Percentiles rank a stretch among this genome's conserved stretches.
phyloP scores from a whole-genome alignment of 345 rosid genomes.

The Euphorbia peplus region DNA sequence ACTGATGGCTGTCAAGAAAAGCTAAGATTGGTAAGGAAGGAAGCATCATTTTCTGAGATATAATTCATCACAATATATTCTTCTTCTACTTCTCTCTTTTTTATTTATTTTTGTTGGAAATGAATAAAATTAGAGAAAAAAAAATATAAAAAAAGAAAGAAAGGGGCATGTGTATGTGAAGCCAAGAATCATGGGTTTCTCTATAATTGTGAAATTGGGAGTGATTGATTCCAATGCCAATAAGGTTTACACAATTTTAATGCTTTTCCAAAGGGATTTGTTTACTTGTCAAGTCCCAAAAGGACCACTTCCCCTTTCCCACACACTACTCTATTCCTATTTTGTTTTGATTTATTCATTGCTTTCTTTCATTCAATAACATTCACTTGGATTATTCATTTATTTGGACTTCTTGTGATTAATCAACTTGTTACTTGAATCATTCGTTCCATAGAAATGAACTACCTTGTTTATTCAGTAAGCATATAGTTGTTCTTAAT shows the following conservation, averaged over 20 bases:
- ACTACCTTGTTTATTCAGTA: too few relatives aligned
- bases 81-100: neutral
- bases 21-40: constrained; percentile 24
- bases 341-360: too few relatives aligned
- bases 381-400: too few relatives aligned
- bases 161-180: constrained; percentile 30
- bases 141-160: neutral
- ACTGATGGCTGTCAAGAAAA: constrained; percentile 21
- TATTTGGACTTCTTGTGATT: too few relatives aligned
- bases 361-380: too few relatives aligned
- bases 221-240: constrained; percentile 35
- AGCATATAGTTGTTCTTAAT: too few relatives aligned
- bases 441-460: too few relatives aligned
- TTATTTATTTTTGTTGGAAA: neutral
- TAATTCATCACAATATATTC: constrained; percentile 19
- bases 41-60: constrained; percentile 38
- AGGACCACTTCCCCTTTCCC: constrained; percentile 31
- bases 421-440: too few relatives aligned
- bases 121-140: constrained; percentile 6
- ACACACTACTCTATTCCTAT: too few relatives aligned
- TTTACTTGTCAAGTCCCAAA: constrained; percentile 27
- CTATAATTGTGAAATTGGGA: constrained; percentile 34
- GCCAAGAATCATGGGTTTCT: constrained; percentile 41
- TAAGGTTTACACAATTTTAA: neutral
- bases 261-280: constrained; percentile 21